These are phyloP conservation scores for Rhizoclosmatium globosum DNA, from an alignment of 192 early-diverging fungal species.

Conservation along the genomic window DNA sequence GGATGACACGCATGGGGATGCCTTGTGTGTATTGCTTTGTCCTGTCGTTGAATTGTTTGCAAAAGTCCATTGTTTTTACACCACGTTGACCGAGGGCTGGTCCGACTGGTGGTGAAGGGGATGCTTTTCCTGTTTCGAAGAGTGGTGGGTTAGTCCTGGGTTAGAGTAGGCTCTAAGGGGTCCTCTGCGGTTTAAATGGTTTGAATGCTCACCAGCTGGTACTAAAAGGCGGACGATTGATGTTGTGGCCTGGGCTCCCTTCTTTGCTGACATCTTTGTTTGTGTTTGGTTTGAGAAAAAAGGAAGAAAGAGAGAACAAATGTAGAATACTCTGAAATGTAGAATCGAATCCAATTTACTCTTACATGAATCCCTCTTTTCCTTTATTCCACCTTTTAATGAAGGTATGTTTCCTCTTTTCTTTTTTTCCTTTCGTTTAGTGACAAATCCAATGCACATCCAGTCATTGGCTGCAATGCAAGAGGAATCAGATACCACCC, in stretches of 20 bases:
- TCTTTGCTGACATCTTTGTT: neutral
- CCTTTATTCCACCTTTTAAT: neutral
- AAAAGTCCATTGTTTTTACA: slow-evolving; percentile 98
- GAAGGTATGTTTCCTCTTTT: neutral
- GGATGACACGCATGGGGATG: slow-evolving; percentile 84
- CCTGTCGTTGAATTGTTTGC: slow-evolving; percentile 95
- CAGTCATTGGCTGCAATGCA: too few species aligned
- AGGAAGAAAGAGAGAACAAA: too few species aligned
- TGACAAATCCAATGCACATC: too few species aligned
- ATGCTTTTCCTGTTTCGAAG: slow-evolving; percentile 87
- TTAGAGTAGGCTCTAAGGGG: neutral
- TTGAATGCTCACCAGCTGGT: slow-evolving; percentile 6
- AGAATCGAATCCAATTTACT: neutral
- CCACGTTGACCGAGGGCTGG: slow-evolving; percentile 96
- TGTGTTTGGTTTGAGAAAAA: too few species aligned
- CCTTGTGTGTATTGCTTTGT: slow-evolving; percentile 84
- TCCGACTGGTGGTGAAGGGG: slow-evolving; percentile 92
- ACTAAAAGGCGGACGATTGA: slow-evolving; percentile 27
- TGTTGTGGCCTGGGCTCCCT: neutral
- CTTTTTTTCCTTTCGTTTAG: too few species aligned
- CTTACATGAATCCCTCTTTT: neutral
- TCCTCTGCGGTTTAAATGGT: neutral
- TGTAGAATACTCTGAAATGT: too few species aligned
- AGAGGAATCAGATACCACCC: too few species aligned
- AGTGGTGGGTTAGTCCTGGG: slow-evolving; percentile 34